A percentile compares a stretch with the other conserved stretches of the same genome.
phyloP scores from a whole-genome alignment of 2,329 filamentous ascomycete species.

The Aspergillus persii region DNA sequence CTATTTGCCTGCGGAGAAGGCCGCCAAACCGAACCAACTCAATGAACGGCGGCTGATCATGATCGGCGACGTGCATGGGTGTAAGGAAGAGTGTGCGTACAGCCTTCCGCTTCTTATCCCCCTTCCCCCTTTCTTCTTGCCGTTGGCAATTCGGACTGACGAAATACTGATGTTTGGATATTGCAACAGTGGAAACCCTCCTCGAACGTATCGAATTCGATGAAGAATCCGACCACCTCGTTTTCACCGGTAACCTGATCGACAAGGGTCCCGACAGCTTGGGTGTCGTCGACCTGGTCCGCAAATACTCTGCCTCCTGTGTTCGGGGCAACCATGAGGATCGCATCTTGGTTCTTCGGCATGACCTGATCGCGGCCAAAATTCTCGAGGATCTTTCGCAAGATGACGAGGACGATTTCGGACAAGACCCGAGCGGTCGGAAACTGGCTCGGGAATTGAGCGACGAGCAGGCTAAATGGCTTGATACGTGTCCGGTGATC shows the following conservation, averaged over 20 bases:
- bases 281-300: slow-evolving; percentile 73
- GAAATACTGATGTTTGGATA: background rate
- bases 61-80: slow-evolving; percentile 91
- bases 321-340: slow-evolving; percentile 96
- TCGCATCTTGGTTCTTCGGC: slow-evolving; percentile 67
- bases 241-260: slow-evolving; percentile 76
- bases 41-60: slow-evolving; percentile 66
- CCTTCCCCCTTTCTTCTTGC: background rate
- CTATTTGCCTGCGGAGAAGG: slow-evolving; percentile 41
- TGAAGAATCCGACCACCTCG: slow-evolving; percentile 64
- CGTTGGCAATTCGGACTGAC: background rate
- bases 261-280: slow-evolving; percentile 82
- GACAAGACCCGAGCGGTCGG: slow-evolving; percentile 35
- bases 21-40: slow-evolving; percentile 11
- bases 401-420: slow-evolving; percentile 28
- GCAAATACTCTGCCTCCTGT: slow-evolving; percentile 70
- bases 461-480: slow-evolving; percentile 64
- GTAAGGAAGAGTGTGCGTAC: slow-evolving; percentile 62
- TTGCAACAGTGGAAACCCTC: slow-evolving; percentile 51
- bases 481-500: slow-evolving; percentile 73
- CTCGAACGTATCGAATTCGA: slow-evolving; percentile 67
- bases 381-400: slow-evolving; percentile 15
- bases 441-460: slow-evolving; percentile 58
- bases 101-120: background rate
- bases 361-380: slow-evolving; percentile 38